Conservation (phyloP, 129 eudicot species). For the Flaveria brownii region DNA sequence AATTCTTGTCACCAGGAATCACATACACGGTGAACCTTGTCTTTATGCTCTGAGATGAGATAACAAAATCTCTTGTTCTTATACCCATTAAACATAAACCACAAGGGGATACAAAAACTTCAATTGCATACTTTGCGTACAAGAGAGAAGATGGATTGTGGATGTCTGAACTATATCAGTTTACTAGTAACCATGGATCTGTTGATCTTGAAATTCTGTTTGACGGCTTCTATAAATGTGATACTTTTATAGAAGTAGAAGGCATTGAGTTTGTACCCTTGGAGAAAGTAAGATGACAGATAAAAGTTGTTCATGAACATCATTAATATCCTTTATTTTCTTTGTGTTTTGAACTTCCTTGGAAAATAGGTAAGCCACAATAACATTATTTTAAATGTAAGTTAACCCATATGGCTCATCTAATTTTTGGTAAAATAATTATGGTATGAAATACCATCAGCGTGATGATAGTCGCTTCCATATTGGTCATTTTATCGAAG, state of each 20-base stretch:
- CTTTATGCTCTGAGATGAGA: neutral
- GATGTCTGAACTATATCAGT: neutral
- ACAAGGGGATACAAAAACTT: neutral
- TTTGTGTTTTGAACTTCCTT: neutral
- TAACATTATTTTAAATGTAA: neutral
- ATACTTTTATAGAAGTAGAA: neutral
- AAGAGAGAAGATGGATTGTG: neutral
- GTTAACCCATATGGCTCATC: neutral
- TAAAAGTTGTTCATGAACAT: neutral
- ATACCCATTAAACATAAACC: neutral
- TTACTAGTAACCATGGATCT: neutral
- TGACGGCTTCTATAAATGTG: neutral
- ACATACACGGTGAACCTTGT: slow-evolving; percentile 18
- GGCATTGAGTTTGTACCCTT: slow-evolving; percentile 17
- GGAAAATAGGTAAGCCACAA: neutral
- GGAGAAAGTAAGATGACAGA: neutral
- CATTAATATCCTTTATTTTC: neutral
- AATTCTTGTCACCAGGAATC: neutral
- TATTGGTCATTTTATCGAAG: neutral
- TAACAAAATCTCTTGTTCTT: neutral
- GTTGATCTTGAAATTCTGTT: slow-evolving; percentile 4
- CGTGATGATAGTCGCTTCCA: neutral
- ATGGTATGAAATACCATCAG: no score
- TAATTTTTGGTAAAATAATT: no score
- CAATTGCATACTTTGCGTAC: neutral